Conservation (phyloP, 164 flowering plant species). For the Annona cherimola region DNA sequence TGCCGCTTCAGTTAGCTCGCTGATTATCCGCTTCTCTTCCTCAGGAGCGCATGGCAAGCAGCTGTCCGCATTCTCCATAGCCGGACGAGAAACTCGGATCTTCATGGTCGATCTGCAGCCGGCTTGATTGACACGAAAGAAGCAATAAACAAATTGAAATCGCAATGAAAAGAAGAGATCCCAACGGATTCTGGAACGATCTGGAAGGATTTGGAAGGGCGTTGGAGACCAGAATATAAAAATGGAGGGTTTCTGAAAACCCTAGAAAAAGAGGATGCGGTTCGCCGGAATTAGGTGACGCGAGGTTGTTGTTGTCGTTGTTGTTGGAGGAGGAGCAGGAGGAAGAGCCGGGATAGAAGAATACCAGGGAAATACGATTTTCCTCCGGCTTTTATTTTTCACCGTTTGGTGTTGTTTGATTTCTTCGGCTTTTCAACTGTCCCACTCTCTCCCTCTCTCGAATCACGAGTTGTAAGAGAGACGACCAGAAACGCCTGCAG, state of each 20-base stretch:
- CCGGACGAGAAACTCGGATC: slow-evolving; percentile 47
- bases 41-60: slow-evolving; percentile 70
- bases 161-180: neutral
- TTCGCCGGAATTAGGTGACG: neutral
- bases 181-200: neutral
- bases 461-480: neutral
- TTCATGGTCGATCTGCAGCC: slow-evolving; percentile 43
- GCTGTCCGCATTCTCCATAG: slow-evolving; percentile 54
- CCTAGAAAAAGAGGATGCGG: neutral
- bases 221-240: neutral
- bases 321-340: neutral
- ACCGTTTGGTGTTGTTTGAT: neutral
- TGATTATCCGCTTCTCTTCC: slow-evolving; percentile 54
- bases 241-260: neutral
- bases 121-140: neutral
- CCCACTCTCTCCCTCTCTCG: neutral
- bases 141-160: neutral
- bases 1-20: slow-evolving; percentile 37
- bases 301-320: neutral
- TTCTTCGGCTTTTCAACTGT: neutral
- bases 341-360: neutral
- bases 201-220: neutral
- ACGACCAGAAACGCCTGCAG: neutral
- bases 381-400: neutral
- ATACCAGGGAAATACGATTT: neutral